Percentiles rank a stretch among this genome's conserved stretches.
Evolutionary conservation across 2,329 filamentous ascomycete species (phyloP).

Genomic region (Microsporum ferrugineum): DNA sequence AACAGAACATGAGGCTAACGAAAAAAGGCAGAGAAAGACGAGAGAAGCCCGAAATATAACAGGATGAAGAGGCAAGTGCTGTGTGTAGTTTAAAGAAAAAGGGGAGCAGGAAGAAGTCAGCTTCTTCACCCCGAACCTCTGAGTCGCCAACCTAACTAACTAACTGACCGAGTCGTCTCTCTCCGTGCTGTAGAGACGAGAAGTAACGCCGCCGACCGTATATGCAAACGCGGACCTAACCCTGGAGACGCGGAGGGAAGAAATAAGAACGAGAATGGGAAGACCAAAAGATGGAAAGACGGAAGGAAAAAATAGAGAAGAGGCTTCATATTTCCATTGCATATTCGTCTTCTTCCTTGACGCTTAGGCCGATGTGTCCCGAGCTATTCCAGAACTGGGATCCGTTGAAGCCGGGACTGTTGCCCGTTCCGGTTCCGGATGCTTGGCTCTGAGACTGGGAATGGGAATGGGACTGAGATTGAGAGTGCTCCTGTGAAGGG

Average conservation of each 20-base stretch:
- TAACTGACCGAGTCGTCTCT: not conserved
- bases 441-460: slow-evolving; percentile 22
- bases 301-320: not conserved
- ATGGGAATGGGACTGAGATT: not conserved
- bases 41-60: not conserved
- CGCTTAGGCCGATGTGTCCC: slow-evolving; percentile 51
- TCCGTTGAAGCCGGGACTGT: slow-evolving; percentile 41
- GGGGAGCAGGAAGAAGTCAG: not conserved
- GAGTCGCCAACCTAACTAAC: not conserved
- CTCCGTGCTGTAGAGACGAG: not conserved
- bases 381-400: slow-evolving; percentile 44
- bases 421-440: slow-evolving; percentile 61
- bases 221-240: not conserved
- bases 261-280: not conserved
- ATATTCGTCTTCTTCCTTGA: slow-evolving; percentile 93
- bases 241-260: not conserved
- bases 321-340: slow-evolving; percentile 55
- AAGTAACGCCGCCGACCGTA: not conserved
- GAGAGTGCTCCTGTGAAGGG: not conserved
- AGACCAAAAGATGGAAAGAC: not conserved
- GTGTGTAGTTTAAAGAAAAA: not conserved
- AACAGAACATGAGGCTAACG: not conserved
- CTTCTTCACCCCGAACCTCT: not conserved
- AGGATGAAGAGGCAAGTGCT: not conserved
- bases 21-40: not conserved